A percentile compares a stretch with the other conserved stretches of the same genome.
These are phyloP conservation scores for Solidago caesia DNA, from an alignment of 129 eudicot species.

Conservation along the genomic window DNA sequence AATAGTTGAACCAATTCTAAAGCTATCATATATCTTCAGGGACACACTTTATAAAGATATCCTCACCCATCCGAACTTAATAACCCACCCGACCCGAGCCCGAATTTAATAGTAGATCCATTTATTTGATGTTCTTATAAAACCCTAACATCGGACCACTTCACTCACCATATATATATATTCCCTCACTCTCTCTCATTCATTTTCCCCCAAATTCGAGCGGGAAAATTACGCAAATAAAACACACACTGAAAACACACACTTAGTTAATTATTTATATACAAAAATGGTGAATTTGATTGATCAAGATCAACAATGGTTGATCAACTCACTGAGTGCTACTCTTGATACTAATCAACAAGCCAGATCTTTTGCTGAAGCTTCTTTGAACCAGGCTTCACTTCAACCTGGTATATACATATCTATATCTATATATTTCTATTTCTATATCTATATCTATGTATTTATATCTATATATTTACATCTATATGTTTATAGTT, in stretches of 20 bases:
- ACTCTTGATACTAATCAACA: constrained; percentile 84
- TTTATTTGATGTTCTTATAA: background rate
- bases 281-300: constrained; percentile 30
- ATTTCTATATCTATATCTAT: constrained; percentile 2
- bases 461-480: background rate
- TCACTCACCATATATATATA: constrained; percentile 23
- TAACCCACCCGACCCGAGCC: background rate
- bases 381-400: constrained; percentile 77
- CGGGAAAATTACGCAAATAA: constrained; percentile 44
- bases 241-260: constrained; percentile 20
- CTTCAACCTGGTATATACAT: constrained; percentile 64
- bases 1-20: background rate
- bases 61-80: background rate
- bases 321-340: constrained; percentile 80
- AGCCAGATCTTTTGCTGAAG: constrained; percentile 78
- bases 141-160: constrained; percentile 37
- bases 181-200: constrained; percentile 20
- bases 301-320: constrained; percentile 91
- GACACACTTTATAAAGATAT: background rate
- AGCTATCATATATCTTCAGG: background rate
- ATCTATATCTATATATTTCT: background rate
- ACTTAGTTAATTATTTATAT: constrained; percentile 3
- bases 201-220: constrained; percentile 37
- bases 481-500: background rate
- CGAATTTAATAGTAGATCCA: constrained; percentile 20